phyloP scores from a whole-genome alignment of 164 flowering plant species.

The Platanus orientalis region DNA sequence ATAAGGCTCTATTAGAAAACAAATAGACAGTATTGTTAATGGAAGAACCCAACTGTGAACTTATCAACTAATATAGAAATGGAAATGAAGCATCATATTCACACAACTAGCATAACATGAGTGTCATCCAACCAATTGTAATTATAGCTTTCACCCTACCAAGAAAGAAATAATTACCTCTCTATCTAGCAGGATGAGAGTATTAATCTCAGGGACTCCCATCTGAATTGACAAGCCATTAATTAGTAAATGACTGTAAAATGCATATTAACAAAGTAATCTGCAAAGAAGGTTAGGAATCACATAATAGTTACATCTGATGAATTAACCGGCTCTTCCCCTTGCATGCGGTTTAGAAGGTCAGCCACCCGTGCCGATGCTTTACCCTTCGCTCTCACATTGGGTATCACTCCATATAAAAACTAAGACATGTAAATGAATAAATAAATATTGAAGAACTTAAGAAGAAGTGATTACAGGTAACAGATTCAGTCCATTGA shows the following conservation, averaged over 20 bases:
- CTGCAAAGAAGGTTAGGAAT: neutral
- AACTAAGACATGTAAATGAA: constrained; percentile 36
- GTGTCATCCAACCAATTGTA: neutral
- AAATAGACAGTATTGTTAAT: no score
- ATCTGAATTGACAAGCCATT: constrained; percentile 40
- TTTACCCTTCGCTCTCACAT: constrained; percentile 95
- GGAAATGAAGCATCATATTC: neutral
- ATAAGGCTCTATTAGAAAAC: no score
- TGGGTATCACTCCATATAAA: constrained; percentile 80
- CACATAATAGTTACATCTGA: constrained; percentile 49
- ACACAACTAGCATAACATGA: neutral
- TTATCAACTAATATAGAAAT: no score
- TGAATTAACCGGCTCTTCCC: constrained; percentile 76
- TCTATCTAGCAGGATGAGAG: constrained; percentile 81
- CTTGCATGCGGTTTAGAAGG: constrained; percentile 77
- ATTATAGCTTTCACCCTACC: neutral
- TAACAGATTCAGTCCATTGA: no score
- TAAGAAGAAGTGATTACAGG: neutral
- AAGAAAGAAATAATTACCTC: constrained; percentile 50
- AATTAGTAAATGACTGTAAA: constrained; percentile 3
- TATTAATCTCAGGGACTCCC: constrained; percentile 75
- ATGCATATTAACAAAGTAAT: neutral
- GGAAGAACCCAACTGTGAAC: no score
- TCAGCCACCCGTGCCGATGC: constrained; percentile 84
- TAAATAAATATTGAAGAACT: neutral